Conservation (phyloP, 2,329 filamentous ascomycete genomes). For the Exophiala mesophila region DNA sequence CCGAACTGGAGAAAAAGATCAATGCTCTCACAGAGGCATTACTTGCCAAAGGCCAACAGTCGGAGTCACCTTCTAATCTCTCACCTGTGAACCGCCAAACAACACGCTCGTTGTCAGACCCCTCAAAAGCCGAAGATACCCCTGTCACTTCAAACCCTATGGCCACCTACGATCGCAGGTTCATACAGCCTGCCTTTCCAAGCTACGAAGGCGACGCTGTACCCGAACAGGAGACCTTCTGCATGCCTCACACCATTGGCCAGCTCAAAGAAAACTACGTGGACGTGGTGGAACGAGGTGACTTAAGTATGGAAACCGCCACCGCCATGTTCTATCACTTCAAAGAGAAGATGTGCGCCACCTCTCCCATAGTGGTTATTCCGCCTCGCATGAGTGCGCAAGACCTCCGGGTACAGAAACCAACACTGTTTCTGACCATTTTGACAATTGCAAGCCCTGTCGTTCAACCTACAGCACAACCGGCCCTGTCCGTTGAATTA, state of each 20-base stretch:
- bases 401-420: constrained; percentile 52
- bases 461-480: constrained; percentile 52
- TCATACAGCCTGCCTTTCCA: constrained; percentile 3
- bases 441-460: constrained; percentile 50
- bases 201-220: constrained; percentile 2
- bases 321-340: constrained; percentile 52
- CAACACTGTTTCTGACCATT: constrained; percentile 55
- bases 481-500: constrained; percentile 60
- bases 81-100: constrained; percentile 16
- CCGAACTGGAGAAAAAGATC: constrained; percentile 87
- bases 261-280: constrained; percentile 29
- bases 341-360: constrained; percentile 47
- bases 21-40: constrained; percentile 78
- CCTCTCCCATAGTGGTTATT: constrained; percentile 56
- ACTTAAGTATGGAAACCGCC: constrained; percentile 50
- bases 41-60: constrained; percentile 47
- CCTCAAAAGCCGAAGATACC: constrained; percentile 22
- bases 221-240: not conserved
- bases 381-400: constrained; percentile 48
- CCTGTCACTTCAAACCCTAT: not conserved
- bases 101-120: constrained; percentile 12
- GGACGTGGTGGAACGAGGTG: constrained; percentile 45
- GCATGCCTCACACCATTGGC: not conserved
- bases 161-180: constrained; percentile 9
- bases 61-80: constrained; percentile 11